Conservation (phyloP, 805 yeast species). For the Yamadazyma phyllophila region DNA sequence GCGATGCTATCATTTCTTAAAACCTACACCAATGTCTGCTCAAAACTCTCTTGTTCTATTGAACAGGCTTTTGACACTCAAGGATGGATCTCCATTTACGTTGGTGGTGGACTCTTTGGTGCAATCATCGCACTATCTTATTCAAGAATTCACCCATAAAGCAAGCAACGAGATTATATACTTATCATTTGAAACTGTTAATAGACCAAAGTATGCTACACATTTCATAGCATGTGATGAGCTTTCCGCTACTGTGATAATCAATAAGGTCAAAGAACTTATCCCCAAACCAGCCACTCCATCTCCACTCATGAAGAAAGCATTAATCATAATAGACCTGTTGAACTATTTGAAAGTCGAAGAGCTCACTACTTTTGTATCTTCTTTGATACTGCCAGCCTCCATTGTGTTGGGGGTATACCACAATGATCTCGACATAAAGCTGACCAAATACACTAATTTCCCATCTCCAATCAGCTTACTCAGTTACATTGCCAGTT, state of each 20-base stretch:
- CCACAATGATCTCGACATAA: slow-evolving; percentile 27
- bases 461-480: slow-evolving; percentile 56
- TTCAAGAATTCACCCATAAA: slow-evolving; percentile 56
- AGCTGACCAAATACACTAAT: slow-evolving; percentile 24
- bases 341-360: slow-evolving; percentile 54
- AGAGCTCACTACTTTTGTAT: slow-evolving; percentile 48
- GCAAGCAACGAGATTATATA: slow-evolving; percentile 42
- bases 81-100: slow-evolving; percentile 73
- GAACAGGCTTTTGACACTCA: slow-evolving; percentile 62
- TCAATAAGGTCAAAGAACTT: background rate
- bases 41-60: slow-evolving; percentile 48
- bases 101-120: slow-evolving; percentile 65
- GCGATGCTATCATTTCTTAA: slow-evolving; percentile 3
- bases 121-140: slow-evolving; percentile 60
- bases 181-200: slow-evolving; percentile 67
- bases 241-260: background rate
- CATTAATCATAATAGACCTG: slow-evolving; percentile 50
- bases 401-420: slow-evolving; percentile 32
- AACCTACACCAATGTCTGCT: background rate
- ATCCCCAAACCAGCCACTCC: background rate
- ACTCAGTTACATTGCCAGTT: slow-evolving; percentile 70
- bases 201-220: slow-evolving; percentile 48
- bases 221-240: slow-evolving; percentile 46
- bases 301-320: slow-evolving; percentile 6
- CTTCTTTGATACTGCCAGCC: slow-evolving; percentile 40